A percentile compares a stretch with the other conserved stretches of the same genome.
Conservation (phyloP, 2,329 filamentous ascomycete species). For the Thielaviopsis euricoi region DNA sequence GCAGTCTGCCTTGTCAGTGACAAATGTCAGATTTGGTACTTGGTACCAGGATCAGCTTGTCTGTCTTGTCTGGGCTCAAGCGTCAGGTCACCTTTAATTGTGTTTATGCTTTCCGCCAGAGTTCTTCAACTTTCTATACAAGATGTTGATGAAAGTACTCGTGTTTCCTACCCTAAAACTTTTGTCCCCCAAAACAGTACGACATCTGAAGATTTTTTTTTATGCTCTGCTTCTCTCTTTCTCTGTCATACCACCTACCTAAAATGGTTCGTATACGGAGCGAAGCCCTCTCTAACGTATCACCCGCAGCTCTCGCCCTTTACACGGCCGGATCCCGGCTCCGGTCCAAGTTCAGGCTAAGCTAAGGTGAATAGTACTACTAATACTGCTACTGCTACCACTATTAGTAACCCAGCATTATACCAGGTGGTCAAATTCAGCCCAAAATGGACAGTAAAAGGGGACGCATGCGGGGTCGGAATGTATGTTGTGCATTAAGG, state of each 20-base stretch:
- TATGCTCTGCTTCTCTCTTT: neutral
- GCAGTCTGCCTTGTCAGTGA: neutral
- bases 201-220: neutral
- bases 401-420: neutral
- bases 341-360: neutral
- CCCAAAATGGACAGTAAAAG: neutral
- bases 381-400: neutral
- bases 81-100: too few relatives aligned
- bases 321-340: neutral
- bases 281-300: neutral
- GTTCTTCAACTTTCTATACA: too few relatives aligned
- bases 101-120: too few relatives aligned
- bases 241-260: neutral
- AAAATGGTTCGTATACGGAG: neutral
- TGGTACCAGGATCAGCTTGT: neutral
- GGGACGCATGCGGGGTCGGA: neutral
- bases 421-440: neutral
- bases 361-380: neutral
- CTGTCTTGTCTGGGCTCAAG: too few relatives aligned
- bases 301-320: neutral
- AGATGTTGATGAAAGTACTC: too few relatives aligned
- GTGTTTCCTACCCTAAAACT: neutral
- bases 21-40: neutral
- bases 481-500: neutral
- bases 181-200: neutral